Conservation (phyloP, 1,284 basidiomycete genomes). For the Pseudozyma hubeiensis region DNA sequence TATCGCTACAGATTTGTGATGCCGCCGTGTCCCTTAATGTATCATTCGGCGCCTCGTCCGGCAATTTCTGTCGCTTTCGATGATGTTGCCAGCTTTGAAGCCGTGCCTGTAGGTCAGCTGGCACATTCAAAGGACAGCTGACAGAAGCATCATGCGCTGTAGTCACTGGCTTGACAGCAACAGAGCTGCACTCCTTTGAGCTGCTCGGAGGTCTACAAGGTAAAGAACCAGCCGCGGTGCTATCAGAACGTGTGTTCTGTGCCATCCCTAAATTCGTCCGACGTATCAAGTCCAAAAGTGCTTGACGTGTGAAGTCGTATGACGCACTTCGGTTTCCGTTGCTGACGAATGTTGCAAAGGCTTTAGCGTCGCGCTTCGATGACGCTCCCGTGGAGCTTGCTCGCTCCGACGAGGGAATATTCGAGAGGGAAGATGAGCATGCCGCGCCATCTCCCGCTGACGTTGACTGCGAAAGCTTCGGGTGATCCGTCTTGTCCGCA, state of each 20-base stretch:
- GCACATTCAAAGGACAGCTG: background rate
- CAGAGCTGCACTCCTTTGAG: background rate
- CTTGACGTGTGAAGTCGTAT: constrained; percentile 30
- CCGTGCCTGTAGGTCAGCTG: constrained; percentile 19
- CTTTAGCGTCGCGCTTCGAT: background rate
- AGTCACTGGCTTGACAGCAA: background rate
- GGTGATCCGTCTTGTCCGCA: background rate
- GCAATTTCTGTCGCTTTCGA: constrained; percentile 15
- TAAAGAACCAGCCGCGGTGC: background rate
- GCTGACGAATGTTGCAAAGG: background rate
- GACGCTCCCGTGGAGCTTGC: no score
- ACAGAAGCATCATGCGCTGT: background rate
- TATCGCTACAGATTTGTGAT: background rate
- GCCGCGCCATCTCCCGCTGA: background rate
- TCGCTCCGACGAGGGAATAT: no score
- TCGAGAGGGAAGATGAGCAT: no score
- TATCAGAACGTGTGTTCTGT: background rate
- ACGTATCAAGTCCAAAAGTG: constrained; percentile 30
- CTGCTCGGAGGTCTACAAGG: background rate
- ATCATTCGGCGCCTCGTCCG: background rate
- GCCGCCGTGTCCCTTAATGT: background rate
- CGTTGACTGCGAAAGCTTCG: background rate
- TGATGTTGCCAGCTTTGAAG: constrained; percentile 23
- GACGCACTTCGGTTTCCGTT: background rate
- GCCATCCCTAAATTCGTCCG: constrained; percentile 25